Conservation (phyloP, 2,329 filamentous ascomycete genomes). For the Clarireedia sp. region DNA sequence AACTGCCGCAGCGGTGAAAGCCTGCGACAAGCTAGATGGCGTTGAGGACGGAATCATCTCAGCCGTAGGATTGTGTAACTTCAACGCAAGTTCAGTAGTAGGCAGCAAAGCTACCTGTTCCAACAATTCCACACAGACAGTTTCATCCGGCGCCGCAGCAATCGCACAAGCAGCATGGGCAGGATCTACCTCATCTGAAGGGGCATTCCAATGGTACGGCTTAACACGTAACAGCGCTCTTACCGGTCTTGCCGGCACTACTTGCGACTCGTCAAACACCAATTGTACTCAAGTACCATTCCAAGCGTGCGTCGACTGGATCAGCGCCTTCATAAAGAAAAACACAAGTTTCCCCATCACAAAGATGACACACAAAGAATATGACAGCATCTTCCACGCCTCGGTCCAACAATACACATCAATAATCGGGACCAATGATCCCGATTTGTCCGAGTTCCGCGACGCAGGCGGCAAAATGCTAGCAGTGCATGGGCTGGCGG, state of each 20-base stretch:
- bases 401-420: conserved; percentile 8
- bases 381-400: background rate
- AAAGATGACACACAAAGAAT: background rate
- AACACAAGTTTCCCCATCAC: conserved; percentile 23
- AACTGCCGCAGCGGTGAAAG: conserved; percentile 33
- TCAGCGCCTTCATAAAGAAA: conserved; percentile 29
- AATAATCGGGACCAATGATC: conserved; percentile 11
- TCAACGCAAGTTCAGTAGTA: background rate
- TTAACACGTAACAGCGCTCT: background rate
- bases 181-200: background rate
- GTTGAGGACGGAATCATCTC: conserved; percentile 38
- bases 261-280: background rate
- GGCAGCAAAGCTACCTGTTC: background rate
- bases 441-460: conserved; percentile 13
- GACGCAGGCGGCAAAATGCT: conserved; percentile 15
- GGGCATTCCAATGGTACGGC: background rate
- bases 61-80: conserved; percentile 30
- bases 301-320: conserved; percentile 28
- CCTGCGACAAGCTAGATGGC: conserved; percentile 44
- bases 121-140: background rate
- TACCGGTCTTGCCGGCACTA: background rate
- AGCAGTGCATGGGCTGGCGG: conserved; percentile 13
- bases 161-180: background rate
- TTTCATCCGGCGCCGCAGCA: background rate
- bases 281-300: conserved; percentile 22